Evolutionary conservation across 2,329 filamentous ascomycete species (phyloP), one percentile per base, ranked within the genome.

Genomic region (Exophiala sideris): DNA sequence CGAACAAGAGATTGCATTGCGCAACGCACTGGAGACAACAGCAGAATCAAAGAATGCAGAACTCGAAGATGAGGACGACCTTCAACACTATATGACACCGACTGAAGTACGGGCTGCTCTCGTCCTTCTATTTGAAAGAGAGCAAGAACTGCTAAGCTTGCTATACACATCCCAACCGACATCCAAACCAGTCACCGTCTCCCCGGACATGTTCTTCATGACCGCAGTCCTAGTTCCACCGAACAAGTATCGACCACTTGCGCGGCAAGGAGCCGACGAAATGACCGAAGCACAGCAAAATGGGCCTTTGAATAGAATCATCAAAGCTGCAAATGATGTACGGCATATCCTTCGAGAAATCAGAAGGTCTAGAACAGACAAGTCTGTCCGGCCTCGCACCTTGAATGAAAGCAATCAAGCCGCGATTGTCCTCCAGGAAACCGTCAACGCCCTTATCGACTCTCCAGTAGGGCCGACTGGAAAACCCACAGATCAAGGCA

Each of bases 161-260:
- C 76, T 99, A 3, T 99, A 96, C 73, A 87, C 85, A 67, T 87
- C 89, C 14, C 85, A 87, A 54, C 83, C 86, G 3, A 66, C 70
- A n/a, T 85, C 82, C 67, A 82, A 79, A 52, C 73, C 77, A 35
- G 72, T 73, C 5, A 75, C 75, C 14, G 76, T 90, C n/a, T 84
- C 77, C 2, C 83, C 89, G 1, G 88, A 96, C 62, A 96, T 97
- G 85, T 97, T 99, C 73, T 99, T 99, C 73, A 78, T 97, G 52
- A 85, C 88, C 52, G 86, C 85, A 34, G 76, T 99, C 48, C 77
- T 97, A 11, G 90, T 99, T 0, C 91, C 95, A 1, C 94, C 94
- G 2, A 99, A 96, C 69, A 87, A 86, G 64, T 99, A 87, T 70
- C 85, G 94, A 38, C 91, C 94, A 10, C 90, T 95, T 68, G 89